Percentiles rank a stretch among this genome's conserved stretches.
phyloP scores from a whole-genome alignment of 2,329 filamentous ascomycete species.

The Sphaerulina vaccinii region DNA sequence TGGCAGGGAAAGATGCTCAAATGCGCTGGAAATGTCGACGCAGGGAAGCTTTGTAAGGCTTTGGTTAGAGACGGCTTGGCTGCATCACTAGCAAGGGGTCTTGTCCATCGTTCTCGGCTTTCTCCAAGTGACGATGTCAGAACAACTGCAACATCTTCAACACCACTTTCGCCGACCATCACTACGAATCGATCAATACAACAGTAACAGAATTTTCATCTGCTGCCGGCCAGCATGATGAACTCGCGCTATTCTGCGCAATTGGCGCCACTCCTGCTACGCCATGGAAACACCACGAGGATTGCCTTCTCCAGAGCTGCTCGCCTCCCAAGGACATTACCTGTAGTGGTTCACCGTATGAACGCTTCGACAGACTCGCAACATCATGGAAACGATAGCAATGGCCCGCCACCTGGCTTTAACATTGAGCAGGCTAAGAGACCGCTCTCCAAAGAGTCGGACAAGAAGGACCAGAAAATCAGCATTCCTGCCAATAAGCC shows the following conservation, averaged over 20 bases:
- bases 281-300: conserved; percentile 45
- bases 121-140: too few species aligned
- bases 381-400: conserved; percentile 43
- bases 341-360: conserved; percentile 55
- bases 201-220: conserved; percentile 8
- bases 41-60: too few species aligned
- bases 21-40: too few species aligned
- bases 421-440: conserved; percentile 88
- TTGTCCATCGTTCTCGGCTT: not conserved
- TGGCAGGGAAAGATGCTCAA: too few species aligned
- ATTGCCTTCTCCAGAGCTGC: conserved; percentile 42
- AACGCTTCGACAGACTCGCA: conserved; percentile 58
- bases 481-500: conserved; percentile 41
- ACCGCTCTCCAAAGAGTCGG: conserved; percentile 63
- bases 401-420: conserved; percentile 82
- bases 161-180: conserved; percentile 14
- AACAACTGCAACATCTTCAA: too few species aligned
- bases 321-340: conserved; percentile 51
- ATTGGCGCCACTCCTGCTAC: conserved; percentile 49
- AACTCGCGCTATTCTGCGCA: conserved; percentile 43
- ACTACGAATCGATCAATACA: conserved; percentile 5
- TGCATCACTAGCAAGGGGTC: too few species aligned
- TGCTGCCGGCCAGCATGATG: conserved; percentile 44
- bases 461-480: conserved; percentile 33
- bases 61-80: too few species aligned